Evolutionary conservation across 352 stramenopile genomes (phyloP), one percentile per base, ranked within the genome.

Genomic region (Elongisporangium undulatum): DNA sequence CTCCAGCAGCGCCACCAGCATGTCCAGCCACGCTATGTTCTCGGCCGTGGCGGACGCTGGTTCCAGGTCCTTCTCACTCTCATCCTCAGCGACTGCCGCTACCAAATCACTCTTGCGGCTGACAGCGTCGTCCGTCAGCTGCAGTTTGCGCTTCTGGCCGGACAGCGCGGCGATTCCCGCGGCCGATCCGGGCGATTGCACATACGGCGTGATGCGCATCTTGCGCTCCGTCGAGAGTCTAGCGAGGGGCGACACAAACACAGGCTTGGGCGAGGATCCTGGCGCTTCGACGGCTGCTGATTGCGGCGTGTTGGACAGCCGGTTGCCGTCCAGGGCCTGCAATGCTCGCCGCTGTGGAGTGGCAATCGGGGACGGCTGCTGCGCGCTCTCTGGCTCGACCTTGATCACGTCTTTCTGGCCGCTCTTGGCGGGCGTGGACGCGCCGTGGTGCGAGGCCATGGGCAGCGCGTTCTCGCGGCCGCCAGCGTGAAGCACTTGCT

Each of bases 21-120:
- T 94, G 59, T 94, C 85, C 62, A 91, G 85, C 85, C 85, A 94
- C 51, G 85, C 85, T 23, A 87, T 59, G 62, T 92, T 94, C 56
- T 90, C 80, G 20, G 5, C 29, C 13, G 29, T 41, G 29, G 29
- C 29, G 8, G 29, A 15, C 29, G 29, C 29, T 15, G 9, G 29
- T 9, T 41, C 29, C 9, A 13, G 5, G 29, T 41, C 29, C 29
- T 41, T n/a, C n/a, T n/a, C n/a, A n/a, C n/a, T 41, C 29, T 41
- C 29, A 2, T 41, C 29, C 29, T 41, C 29, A 2, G 29, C 9
- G 2, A 41, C 29, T 41, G 29, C 9, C 29, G 13, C 29, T 41
- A 8, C 26, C 8, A 34, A 9, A 15, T 41, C 29, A 9, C 29
- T 41, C 29, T 41, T 41, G 29, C 29, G 29, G 29, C 29, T 13